These are phyloP conservation scores for Stachybotrys chlorohalonatus DNA, from an alignment of 2,329 filamentous ascomycete species.

Conservation along the genomic window DNA sequence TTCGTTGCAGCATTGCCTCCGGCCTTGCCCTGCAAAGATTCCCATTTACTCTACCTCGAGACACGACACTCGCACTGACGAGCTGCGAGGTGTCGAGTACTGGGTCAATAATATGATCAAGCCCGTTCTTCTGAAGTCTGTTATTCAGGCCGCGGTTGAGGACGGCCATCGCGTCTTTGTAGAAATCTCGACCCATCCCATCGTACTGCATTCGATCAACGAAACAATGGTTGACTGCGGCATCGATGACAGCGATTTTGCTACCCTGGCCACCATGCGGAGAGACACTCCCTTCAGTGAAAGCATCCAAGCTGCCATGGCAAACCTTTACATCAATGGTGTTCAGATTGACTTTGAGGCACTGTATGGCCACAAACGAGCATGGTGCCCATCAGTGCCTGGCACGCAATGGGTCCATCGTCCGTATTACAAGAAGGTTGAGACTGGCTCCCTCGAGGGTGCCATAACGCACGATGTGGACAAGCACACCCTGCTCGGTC, in stretches of 20 bases:
- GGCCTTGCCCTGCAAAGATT: neutral
- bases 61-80: conserved; percentile 1
- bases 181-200: conserved; percentile 4
- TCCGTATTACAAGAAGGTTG: neutral
- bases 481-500: conserved; percentile 3
- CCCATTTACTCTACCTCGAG: conserved; percentile 5
- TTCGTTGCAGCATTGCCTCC: neutral
- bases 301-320: neutral
- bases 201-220: conserved; percentile 4
- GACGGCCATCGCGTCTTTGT: conserved; percentile 5
- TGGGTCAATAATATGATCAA: conserved; percentile 7
- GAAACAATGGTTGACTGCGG: conserved; percentile 2
- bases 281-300: neutral
- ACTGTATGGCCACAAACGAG: neutral
- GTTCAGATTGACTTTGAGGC: neutral
- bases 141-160: conserved; percentile 2
- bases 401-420: neutral
- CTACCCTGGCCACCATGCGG: neutral
- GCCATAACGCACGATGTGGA: conserved; percentile 1
- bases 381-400: neutral
- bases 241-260: neutral
- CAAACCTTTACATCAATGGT: neutral
- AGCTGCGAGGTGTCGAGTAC: conserved; percentile 2
- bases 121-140: conserved; percentile 3
- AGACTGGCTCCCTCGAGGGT: neutral